Conservation (phyloP, 352 stramenopile genomes). For the Phytophthora hibernalis region DNA sequence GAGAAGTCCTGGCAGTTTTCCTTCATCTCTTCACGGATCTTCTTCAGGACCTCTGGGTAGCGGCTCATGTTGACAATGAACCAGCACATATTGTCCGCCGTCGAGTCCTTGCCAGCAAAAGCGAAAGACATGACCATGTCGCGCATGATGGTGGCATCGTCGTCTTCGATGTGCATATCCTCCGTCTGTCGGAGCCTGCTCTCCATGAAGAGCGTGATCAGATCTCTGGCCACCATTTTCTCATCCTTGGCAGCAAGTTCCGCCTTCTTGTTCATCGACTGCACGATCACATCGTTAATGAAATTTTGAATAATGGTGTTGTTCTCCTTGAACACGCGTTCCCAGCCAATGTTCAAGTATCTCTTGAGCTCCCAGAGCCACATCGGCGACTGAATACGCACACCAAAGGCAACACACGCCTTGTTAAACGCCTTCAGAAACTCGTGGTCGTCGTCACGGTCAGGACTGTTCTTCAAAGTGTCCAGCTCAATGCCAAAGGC, state of each 20-base stretch:
- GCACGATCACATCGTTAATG: slow-evolving; percentile 56
- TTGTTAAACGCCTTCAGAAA: slow-evolving; percentile 60
- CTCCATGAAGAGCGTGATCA: slow-evolving; percentile 52
- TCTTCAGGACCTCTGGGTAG: slow-evolving; percentile 54
- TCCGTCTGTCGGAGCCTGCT: slow-evolving; percentile 40
- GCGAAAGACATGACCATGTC: slow-evolving; percentile 83
- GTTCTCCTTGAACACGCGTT: slow-evolving; percentile 50
- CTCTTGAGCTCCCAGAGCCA: slow-evolving; percentile 50
- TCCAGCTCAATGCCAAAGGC: slow-evolving; percentile 56
- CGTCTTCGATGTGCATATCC: slow-evolving; percentile 31
- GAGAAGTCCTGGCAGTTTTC: slow-evolving; percentile 44
- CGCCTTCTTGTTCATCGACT: slow-evolving; percentile 50
- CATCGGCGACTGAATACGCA: slow-evolving; percentile 40
- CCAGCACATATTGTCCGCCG: slow-evolving; percentile 68
- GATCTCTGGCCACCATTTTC: slow-evolving; percentile 49
- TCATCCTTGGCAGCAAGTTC: slow-evolving; percentile 60
- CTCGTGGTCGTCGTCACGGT: slow-evolving; percentile 46
- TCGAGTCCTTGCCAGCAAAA: slow-evolving; percentile 82
- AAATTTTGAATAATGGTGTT: slow-evolving; percentile 51
- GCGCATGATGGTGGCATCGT: slow-evolving; percentile 55
- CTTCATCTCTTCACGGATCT: slow-evolving; percentile 66
- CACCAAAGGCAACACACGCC: slow-evolving; percentile 35
- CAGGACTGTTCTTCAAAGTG: slow-evolving; percentile 41
- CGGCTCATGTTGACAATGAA: slow-evolving; percentile 73
- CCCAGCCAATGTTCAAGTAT: slow-evolving; percentile 44